Evolutionary conservation across 1,284 basidiomycete genomes (phyloP).

Genomic region (Pyrrhoderma lamaoense): DNA sequence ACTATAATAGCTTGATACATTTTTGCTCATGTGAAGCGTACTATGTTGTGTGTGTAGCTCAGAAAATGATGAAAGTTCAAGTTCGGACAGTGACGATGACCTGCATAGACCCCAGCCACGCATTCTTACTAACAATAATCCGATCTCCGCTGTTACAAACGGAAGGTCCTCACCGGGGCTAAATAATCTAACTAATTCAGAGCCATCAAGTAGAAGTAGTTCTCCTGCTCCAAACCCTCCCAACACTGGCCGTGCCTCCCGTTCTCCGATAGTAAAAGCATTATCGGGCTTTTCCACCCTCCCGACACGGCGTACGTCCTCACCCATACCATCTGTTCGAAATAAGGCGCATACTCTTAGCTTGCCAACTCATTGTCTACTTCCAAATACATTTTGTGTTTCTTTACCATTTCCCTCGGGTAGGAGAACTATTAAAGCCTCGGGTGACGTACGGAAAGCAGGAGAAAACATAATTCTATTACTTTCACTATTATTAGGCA

Average conservation of each 20-base stretch:
- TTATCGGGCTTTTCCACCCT: constrained; percentile 16
- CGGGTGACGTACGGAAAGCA: constrained; percentile 49
- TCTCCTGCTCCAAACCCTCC: constrained; percentile 12
- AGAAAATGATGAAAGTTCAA: constrained; percentile 15
- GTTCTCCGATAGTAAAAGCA: constrained; percentile 13
- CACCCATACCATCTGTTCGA: constrained; percentile 26
- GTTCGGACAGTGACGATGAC: constrained; percentile 13
- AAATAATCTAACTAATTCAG: constrained; percentile 1
- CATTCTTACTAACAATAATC: neutral
- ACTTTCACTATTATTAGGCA: constrained; percentile 43
- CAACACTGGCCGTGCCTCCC: constrained; percentile 4
- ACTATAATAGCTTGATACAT: constrained; percentile 1
- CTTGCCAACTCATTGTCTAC: constrained; percentile 27
- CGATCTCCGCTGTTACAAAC: constrained; percentile 1
- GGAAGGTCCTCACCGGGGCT: constrained; percentile 6
- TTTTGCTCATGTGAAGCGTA: neutral
- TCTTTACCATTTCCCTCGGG: constrained; percentile 36
- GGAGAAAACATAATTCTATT: constrained; percentile 50
- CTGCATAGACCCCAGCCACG: constrained; percentile 12
- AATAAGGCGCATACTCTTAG: constrained; percentile 21
- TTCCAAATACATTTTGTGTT: constrained; percentile 39
- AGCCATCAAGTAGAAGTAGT: constrained; percentile 11
- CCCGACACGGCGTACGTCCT: constrained; percentile 18
- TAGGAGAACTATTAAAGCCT: constrained; percentile 33
- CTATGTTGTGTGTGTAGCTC: constrained; percentile 3